Conservation (phyloP, 1,284 basidiomycete genomes). For the Ganoderma meredithae region DNA sequence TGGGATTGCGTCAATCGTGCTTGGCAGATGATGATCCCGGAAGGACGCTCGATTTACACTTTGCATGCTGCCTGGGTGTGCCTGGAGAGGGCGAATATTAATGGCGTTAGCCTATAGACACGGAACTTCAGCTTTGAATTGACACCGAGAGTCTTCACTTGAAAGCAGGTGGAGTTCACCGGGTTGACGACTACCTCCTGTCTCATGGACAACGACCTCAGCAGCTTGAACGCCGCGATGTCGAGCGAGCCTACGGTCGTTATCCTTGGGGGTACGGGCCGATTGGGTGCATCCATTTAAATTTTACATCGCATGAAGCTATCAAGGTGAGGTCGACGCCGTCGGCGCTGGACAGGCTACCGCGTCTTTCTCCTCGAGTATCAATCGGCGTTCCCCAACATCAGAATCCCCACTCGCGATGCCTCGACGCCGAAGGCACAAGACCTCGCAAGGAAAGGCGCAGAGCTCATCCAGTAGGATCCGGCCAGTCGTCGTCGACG, state of each 20-base stretch:
- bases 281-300: background rate
- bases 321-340: background rate
- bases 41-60: background rate
- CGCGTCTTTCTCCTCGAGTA: conserved; percentile 17
- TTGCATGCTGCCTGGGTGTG: background rate
- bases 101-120: background rate
- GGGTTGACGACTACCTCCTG: background rate
- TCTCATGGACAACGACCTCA: background rate
- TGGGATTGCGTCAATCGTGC: background rate
- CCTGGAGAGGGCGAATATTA: background rate
- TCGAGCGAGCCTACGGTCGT: background rate
- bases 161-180: background rate
- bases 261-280: background rate
- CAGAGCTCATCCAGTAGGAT: background rate
- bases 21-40: background rate
- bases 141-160: background rate
- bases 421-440: conserved; percentile 30
- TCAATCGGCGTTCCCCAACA: conserved; percentile 14
- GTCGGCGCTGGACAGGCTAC: background rate
- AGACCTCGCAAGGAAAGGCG: conserved; percentile 34
- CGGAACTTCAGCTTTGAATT: background rate
- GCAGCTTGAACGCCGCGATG: background rate
- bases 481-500: conserved; percentile 1
- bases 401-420: conserved; percentile 29
- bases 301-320: background rate